phyloP scores from a whole-genome alignment of 2,329 filamentous ascomycete genomes.

The Apiospora marii region DNA sequence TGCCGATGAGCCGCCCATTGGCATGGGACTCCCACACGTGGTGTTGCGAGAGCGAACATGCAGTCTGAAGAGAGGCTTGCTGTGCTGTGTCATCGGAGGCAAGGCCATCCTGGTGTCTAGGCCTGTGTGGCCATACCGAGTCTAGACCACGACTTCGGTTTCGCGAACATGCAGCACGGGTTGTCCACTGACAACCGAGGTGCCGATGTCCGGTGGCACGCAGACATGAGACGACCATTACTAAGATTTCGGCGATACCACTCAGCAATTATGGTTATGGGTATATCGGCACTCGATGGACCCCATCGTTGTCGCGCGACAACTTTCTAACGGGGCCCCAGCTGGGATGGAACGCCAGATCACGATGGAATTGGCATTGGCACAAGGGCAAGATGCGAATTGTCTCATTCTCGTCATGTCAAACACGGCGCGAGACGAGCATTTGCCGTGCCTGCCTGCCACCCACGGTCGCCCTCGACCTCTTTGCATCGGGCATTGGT shows the following conservation, averaged over 20 bases:
- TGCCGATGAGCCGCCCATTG: conserved; percentile 13
- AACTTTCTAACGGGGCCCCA: conserved; percentile 10
- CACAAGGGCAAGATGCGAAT: background rate
- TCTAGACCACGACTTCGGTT: conserved; percentile 1
- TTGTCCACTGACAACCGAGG: background rate
- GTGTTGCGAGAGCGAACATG: background rate
- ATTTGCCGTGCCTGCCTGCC: background rate
- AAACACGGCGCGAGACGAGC: conserved; percentile 1
- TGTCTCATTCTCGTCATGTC: background rate
- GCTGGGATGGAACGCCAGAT: conserved; percentile 21
- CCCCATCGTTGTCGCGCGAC: conserved; percentile 18
- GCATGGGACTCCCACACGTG: background rate
- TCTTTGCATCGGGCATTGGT: conserved; percentile 6
- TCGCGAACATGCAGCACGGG: background rate
- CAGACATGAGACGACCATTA: conserved; percentile 10
- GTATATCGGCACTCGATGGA: conserved; percentile 16
- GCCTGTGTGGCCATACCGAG: background rate
- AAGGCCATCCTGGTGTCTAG: background rate
- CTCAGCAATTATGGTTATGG: conserved; percentile 2
- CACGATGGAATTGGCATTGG: background rate
- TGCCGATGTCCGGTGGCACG: background rate
- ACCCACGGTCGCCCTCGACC: background rate
- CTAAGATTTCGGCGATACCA: conserved; percentile 8
- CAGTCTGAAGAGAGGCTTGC: background rate
- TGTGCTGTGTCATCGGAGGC: background rate